Percentiles rank a stretch among this genome's conserved stretches.
These are phyloP conservation scores for Microthyrium microscopicum DNA, from an alignment of 2,329 filamentous ascomycete genomes.

Conservation along the genomic window DNA sequence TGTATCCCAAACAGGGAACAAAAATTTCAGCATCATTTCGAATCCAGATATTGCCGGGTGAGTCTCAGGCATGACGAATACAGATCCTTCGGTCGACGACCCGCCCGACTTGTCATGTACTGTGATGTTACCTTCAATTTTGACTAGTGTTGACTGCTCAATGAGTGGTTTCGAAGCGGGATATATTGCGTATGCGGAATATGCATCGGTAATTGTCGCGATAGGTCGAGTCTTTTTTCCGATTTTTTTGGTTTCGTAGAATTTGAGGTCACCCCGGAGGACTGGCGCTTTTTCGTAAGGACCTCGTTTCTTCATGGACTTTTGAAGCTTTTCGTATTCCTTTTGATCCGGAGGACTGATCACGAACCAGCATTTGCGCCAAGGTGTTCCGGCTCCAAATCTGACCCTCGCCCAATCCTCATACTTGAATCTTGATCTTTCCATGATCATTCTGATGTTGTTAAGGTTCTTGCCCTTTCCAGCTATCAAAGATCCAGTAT, in stretches of 20 bases:
- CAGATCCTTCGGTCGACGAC: conserved; percentile 77
- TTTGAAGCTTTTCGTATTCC: conserved; percentile 68
- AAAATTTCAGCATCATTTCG: conserved; percentile 82
- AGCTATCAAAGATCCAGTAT: conserved; percentile 87
- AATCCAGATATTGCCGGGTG: conserved; percentile 87
- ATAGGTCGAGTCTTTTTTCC: conserved; percentile 85
- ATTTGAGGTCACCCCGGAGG: conserved; percentile 80
- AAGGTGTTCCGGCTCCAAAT: conserved; percentile 89
- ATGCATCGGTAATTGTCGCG: conserved; percentile 79
- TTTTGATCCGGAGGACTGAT: conserved; percentile 88
- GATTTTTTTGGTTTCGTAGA: conserved; percentile 81
- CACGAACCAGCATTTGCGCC: conserved; percentile 94
- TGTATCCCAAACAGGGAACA: conserved; percentile 88
- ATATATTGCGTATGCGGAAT: conserved; percentile 87
- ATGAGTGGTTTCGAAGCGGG: conserved; percentile 88
- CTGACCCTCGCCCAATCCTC: conserved; percentile 92
- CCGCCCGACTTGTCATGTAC: conserved; percentile 66
- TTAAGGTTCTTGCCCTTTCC: conserved; percentile 83
- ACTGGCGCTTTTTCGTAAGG: conserved; percentile 59
- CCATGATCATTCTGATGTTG: conserved; percentile 80
- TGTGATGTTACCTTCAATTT: conserved; percentile 80
- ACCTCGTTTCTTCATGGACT: conserved; percentile 64
- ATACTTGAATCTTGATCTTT: conserved; percentile 56
- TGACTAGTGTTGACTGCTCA: conserved; percentile 83
- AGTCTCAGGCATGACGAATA: conserved; percentile 94